phyloP scores from a whole-genome alignment of 768 basidiomycete species.

The Naganishia vishniacii region DNA sequence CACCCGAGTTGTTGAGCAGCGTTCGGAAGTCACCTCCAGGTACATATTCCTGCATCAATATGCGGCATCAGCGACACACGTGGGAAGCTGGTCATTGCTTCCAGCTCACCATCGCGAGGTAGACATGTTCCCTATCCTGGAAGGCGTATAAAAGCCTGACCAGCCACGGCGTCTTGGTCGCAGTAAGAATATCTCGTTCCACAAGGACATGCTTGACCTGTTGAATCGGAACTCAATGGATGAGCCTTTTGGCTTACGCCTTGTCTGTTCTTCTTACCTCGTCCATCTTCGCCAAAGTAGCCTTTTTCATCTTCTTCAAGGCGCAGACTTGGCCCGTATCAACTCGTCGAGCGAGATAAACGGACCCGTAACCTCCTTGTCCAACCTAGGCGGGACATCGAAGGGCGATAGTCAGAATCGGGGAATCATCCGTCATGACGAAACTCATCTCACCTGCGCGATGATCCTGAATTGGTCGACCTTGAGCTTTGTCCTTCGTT shows the following conservation, averaged over 20 bases:
- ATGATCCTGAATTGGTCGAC: constrained; percentile 98
- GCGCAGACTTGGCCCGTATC: constrained; percentile 96
- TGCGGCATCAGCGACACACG: too few species aligned
- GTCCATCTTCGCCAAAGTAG: constrained; percentile 94
- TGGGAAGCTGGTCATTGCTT: neutral
- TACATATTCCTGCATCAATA: constrained; percentile 66
- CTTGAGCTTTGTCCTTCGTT: constrained; percentile 82
- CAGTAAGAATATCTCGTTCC: constrained; percentile 93
- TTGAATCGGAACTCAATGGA: constrained; percentile 52
- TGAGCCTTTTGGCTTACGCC: constrained; percentile 3
- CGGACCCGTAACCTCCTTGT: constrained; percentile 97
- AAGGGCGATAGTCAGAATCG: neutral
- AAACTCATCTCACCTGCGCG: constrained; percentile 57
- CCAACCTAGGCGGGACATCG: constrained; percentile 57
- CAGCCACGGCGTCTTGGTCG: constrained; percentile 96
- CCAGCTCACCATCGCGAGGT: constrained; percentile 72
- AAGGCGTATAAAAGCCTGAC: constrained; percentile 92
- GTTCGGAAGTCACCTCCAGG: constrained; percentile 98
- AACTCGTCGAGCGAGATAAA: constrained; percentile 87
- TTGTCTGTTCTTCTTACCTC: constrained; percentile 58
- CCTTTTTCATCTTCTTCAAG: constrained; percentile 93
- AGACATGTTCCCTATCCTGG: constrained; percentile 83
- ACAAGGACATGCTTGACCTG: constrained; percentile 88
- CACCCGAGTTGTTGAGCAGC: constrained; percentile 92
- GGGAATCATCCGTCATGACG: neutral